These are phyloP conservation scores for Capronia americana DNA, from an alignment of 2,329 filamentous ascomycete genomes.

Conservation along the genomic window DNA sequence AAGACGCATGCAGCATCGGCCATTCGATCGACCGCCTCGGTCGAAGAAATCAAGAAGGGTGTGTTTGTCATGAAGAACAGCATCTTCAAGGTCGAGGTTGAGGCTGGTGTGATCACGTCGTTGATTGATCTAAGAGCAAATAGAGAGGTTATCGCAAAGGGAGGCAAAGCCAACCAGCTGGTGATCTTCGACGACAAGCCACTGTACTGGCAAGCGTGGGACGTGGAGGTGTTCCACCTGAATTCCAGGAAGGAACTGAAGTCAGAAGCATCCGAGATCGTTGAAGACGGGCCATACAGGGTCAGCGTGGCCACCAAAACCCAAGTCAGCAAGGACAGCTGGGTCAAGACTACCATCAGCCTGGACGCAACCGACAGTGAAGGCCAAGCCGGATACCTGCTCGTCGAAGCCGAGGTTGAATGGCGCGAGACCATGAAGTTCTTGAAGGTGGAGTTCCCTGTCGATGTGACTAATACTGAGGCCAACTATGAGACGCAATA, in stretches of 20 bases:
- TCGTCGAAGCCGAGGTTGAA: conserved; percentile 85
- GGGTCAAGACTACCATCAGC: conserved; percentile 83
- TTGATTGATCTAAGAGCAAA: conserved; percentile 75
- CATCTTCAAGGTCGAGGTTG: conserved; percentile 74
- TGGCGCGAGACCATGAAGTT: conserved; percentile 98
- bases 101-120: conserved; percentile 79
- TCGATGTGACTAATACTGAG: conserved; percentile 87
- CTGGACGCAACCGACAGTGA: conserved; percentile 72
- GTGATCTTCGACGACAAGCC: conserved; percentile 98
- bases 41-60: conserved; percentile 61
- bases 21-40: conserved; percentile 47
- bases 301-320: conserved; percentile 85
- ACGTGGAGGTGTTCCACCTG: conserved; percentile 95
- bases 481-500: conserved; percentile 96
- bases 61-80: conserved; percentile 81
- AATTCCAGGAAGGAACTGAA: conserved; percentile 80
- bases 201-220: conserved; percentile 97
- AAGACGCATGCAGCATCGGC: conserved; percentile 42
- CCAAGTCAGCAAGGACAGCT: conserved; percentile 84
- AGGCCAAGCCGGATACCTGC: conserved; percentile 69
- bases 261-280: conserved; percentile 71
- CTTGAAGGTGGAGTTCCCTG: conserved; percentile 97
- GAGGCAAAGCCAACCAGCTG: conserved; percentile 82
- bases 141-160: conserved; percentile 77
- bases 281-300: conserved; percentile 73